A percentile compares a stretch with the other conserved stretches of the same genome.
phyloP scores from a whole-genome alignment of 345 rosid species.

The Chamaenerion angustifolium region DNA sequence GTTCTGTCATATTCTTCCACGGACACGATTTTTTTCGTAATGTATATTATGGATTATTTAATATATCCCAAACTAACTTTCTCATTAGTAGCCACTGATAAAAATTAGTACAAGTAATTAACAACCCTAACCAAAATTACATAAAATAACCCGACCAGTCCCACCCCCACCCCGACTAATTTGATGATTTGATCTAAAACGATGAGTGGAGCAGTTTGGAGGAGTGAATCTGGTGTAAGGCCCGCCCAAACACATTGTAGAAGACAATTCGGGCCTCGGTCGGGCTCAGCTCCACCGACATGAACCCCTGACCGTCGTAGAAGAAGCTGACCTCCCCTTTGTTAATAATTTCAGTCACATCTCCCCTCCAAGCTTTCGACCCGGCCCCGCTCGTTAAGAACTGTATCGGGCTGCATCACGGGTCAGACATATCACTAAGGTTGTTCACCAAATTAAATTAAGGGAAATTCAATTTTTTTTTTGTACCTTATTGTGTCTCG shows the following conservation, averaged over 20 bases:
- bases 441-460: too few relatives aligned
- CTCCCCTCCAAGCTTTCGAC: conserved; percentile 64
- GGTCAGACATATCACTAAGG: too few relatives aligned
- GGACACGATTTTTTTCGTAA: too few relatives aligned
- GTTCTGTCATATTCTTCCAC: too few relatives aligned
- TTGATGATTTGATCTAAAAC: not conserved
- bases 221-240: conserved; percentile 25
- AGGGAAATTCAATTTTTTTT: not conserved
- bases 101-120: too few relatives aligned
- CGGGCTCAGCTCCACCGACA: conserved; percentile 33
- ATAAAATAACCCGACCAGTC: too few relatives aligned
- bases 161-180: too few relatives aligned
- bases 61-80: too few relatives aligned
- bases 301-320: conserved; percentile 54
- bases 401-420: conserved; percentile 15
- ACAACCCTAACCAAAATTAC: too few relatives aligned
- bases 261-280: conserved; percentile 28
- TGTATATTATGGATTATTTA: too few relatives aligned
- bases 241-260: conserved; percentile 39
- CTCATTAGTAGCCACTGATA: too few relatives aligned
- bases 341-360: conserved; percentile 15
- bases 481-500: conserved; percentile 22
- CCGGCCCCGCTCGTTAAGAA: conserved; percentile 69
- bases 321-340: conserved; percentile 27
- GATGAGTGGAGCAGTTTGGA: conserved; percentile 16